Percentiles rank a stretch among this genome's conserved stretches.
Conservation (phyloP, 208 protist genomes). For the Crithidia thermophila region DNA sequence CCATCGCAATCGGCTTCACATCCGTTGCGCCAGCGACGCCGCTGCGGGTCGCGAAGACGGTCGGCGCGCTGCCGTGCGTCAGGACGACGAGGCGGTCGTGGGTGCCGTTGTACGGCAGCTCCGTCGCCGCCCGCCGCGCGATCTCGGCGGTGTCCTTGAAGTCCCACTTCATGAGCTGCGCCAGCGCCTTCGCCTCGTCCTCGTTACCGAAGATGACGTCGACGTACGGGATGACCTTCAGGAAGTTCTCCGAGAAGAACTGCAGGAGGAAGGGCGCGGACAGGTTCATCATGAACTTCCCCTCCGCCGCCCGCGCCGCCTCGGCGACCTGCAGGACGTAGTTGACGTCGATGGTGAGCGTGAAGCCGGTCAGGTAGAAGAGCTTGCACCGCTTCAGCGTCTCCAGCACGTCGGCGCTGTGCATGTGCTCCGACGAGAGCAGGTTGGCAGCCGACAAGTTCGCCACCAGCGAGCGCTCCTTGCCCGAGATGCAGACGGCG, state of each 20-base stretch:
- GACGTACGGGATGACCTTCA: constrained; percentile 89
- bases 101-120: constrained; percentile 90
- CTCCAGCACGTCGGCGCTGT: constrained; percentile 37
- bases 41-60: constrained; percentile 79
- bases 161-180: constrained; percentile 78
- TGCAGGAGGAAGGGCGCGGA: constrained; percentile 97
- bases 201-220: constrained; percentile 98
- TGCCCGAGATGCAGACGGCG: constrained; percentile 95
- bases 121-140: constrained; percentile 59
- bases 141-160: constrained; percentile 79
- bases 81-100: constrained; percentile 92
- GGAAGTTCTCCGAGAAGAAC: constrained; percentile 94
- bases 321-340: constrained; percentile 92
- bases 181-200: constrained; percentile 90
- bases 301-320: constrained; percentile 83
- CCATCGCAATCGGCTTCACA: constrained; percentile 68
- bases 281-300: constrained; percentile 96
- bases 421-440: constrained; percentile 93
- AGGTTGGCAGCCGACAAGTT: constrained; percentile 97
- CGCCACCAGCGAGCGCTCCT: constrained; percentile 95
- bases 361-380: constrained; percentile 96
- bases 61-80: constrained; percentile 93
- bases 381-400: constrained; percentile 44
- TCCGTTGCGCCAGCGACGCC: constrained; percentile 39
- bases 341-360: constrained; percentile 93